phyloP scores from a whole-genome alignment of 176 grass and related monocot genomes.

The Oryza meyeriana region DNA sequence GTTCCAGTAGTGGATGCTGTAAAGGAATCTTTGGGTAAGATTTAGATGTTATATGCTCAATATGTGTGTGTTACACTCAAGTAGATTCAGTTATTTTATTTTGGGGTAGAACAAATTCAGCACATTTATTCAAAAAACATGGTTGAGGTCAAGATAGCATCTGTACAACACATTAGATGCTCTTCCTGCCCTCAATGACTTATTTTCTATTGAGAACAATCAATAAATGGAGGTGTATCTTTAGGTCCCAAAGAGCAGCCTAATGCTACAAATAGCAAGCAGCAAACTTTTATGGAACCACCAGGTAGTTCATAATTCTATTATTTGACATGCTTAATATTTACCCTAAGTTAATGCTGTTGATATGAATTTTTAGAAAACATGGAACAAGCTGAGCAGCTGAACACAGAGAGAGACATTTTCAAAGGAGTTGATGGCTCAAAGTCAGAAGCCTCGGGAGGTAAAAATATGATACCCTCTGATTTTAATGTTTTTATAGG shows the following conservation, averaged over 20 bases:
- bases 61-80: not conserved
- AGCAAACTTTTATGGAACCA: conserved; percentile 25
- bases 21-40: conserved; percentile 26
- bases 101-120: conserved; percentile 26
- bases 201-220: conserved; percentile 1
- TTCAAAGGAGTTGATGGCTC: conserved; percentile 32
- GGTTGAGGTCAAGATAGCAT: conserved; percentile 23
- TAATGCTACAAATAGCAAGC: conserved; percentile 28
- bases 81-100: conserved; percentile 18
- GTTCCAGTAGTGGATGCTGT: conserved; percentile 6
- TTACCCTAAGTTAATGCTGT: conserved; percentile 9
- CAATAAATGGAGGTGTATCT: not conserved
- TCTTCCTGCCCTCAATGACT: not conserved
- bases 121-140: not conserved
- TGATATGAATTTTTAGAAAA: conserved; percentile 29
- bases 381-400: conserved; percentile 20
- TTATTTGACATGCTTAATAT: not conserved
- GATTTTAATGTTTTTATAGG: conserved; percentile 11
- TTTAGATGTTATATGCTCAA: not conserved
- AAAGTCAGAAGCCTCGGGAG: conserved; percentile 35
- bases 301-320: conserved; percentile 34
- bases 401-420: conserved; percentile 12
- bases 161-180: conserved; percentile 23
- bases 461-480: conserved; percentile 21
- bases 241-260: conserved; percentile 17